These are phyloP conservation scores for Termitomyces sp. DNA, from an alignment of 768 basidiomycete species.

Conservation along the genomic window DNA sequence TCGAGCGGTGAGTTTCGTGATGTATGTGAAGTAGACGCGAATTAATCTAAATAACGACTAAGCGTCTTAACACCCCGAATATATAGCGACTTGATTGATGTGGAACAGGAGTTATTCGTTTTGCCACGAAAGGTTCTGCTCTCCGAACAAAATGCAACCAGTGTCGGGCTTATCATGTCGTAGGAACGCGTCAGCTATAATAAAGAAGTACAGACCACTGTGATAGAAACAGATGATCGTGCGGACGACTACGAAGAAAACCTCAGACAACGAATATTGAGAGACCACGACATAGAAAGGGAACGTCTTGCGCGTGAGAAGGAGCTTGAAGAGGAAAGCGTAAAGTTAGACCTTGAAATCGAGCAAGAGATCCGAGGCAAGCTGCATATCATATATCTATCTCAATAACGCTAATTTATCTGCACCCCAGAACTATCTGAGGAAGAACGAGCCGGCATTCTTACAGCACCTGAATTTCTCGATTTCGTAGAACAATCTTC, in stretches of 20 bases:
- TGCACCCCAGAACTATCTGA: slow-evolving; percentile 67
- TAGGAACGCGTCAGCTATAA: slow-evolving; percentile 81
- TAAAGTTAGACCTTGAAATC: slow-evolving; percentile 80
- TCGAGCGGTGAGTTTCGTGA: slow-evolving; percentile 52
- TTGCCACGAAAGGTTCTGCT: slow-evolving; percentile 72
- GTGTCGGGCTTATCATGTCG: slow-evolving; percentile 1
- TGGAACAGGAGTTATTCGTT: slow-evolving; percentile 88
- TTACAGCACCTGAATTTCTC: slow-evolving; percentile 85
- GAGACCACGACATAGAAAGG: slow-evolving; percentile 66
- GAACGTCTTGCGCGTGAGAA: slow-evolving; percentile 67
- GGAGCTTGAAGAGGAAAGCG: slow-evolving; percentile 78
- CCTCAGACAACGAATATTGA: slow-evolving; percentile 61
- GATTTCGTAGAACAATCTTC: slow-evolving; percentile 94
- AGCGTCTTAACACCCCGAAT: slow-evolving; percentile 63
- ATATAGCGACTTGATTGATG: slow-evolving; percentile 78
- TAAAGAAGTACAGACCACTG: slow-evolving; percentile 79
- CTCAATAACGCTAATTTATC: background rate
- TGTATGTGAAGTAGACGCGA: background rate
- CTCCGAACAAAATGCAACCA: background rate
- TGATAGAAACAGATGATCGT: slow-evolving; percentile 47
- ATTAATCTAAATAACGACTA: background rate
- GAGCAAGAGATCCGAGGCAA: slow-evolving; percentile 82
- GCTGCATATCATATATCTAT: background rate
- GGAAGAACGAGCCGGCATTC: slow-evolving; percentile 77
- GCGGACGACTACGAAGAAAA: slow-evolving; percentile 60